A percentile compares a stretch with the other conserved stretches of the same genome.
phyloP scores from a whole-genome alignment of 768 basidiomycete species.

The Leucocoprinus leucothites region DNA sequence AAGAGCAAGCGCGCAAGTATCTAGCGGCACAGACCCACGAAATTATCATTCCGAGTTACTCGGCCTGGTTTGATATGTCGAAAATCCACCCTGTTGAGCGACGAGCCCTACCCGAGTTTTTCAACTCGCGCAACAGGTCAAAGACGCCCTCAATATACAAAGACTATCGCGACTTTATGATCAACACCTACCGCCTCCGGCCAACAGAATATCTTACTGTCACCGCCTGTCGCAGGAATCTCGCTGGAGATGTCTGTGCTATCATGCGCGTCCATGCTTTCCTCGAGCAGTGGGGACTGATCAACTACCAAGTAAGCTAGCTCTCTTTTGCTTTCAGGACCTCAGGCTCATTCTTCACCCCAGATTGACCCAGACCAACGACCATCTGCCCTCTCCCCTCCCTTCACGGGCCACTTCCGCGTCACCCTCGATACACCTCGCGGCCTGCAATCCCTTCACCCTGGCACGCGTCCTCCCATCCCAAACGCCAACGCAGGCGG shows the following conservation, averaged over 20 bases:
- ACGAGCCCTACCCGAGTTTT: slow-evolving; percentile 94
- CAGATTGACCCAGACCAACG: slow-evolving; percentile 97
- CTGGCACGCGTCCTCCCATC: slow-evolving; percentile 61
- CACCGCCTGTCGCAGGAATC: slow-evolving; percentile 92
- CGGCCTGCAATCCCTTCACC: slow-evolving; percentile 90
- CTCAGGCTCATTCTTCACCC: slow-evolving; percentile 5
- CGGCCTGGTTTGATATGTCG: slow-evolving; percentile 97
- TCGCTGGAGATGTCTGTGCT: slow-evolving; percentile 97
- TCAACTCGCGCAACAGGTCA: slow-evolving; percentile 90
- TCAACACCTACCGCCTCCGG: slow-evolving; percentile 94
- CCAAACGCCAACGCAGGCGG: slow-evolving; percentile 48
- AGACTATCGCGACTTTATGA: slow-evolving; percentile 99
- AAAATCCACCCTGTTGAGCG: slow-evolving; percentile 91
- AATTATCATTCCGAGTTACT: slow-evolving; percentile 94
- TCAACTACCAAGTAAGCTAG: slow-evolving; percentile 90
- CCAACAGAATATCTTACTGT: slow-evolving; percentile 96
- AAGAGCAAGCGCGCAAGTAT: slow-evolving; percentile 89
- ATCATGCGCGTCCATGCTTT: slow-evolving; percentile 99
- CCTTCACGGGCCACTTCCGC: slow-evolving; percentile 98
- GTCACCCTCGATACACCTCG: slow-evolving; percentile 96
- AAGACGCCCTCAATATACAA: slow-evolving; percentile 98
- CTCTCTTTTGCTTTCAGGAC: not conserved
- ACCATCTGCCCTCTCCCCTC: slow-evolving; percentile 91
- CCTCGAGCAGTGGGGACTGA: slow-evolving; percentile 97
- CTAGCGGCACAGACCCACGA: slow-evolving; percentile 97